phyloP scores from a whole-genome alignment of 179 eudicot genomes.

The Camellia oleifera region DNA sequence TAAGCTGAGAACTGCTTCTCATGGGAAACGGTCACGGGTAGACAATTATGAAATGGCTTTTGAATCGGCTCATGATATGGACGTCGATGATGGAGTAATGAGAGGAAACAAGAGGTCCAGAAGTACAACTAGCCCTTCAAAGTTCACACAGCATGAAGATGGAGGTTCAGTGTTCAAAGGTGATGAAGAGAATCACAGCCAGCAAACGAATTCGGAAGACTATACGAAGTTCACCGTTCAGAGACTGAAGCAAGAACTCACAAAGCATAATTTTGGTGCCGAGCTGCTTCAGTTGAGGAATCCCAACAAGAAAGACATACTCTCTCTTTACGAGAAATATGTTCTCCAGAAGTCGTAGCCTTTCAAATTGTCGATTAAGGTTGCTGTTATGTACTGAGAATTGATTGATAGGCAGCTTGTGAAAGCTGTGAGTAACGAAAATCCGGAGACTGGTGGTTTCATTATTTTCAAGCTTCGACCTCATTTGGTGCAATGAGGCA shows the following conservation, averaged over 20 bases:
- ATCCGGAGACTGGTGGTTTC: not conserved
- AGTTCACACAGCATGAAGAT: slow-evolving; percentile 53
- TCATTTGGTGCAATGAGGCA: not conserved
- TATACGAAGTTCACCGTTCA: slow-evolving; percentile 69
- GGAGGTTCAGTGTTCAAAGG: slow-evolving; percentile 64
- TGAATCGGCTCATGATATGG: slow-evolving; percentile 59
- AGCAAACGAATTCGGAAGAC: slow-evolving; percentile 51
- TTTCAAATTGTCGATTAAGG: not conserved
- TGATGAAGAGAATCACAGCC: slow-evolving; percentile 61
- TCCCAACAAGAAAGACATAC: slow-evolving; percentile 73
- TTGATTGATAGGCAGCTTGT: slow-evolving; percentile 5
- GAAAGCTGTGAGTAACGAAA: not conserved
- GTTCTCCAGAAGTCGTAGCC: slow-evolving; percentile 55
- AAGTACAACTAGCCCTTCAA: slow-evolving; percentile 56
- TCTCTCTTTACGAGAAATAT: slow-evolving; percentile 76
- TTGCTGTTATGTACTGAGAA: not conserved
- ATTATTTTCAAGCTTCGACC: not conserved
- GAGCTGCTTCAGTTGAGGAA: slow-evolving; percentile 75
- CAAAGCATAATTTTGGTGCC: slow-evolving; percentile 71
- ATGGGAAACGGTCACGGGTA: slow-evolving; percentile 65
- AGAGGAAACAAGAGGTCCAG: slow-evolving; percentile 64
- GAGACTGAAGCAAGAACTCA: slow-evolving; percentile 77
- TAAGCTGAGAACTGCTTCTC: slow-evolving; percentile 69
- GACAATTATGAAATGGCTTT: slow-evolving; percentile 68
- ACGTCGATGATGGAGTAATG: slow-evolving; percentile 29